Evolutionary conservation across 2,329 filamentous ascomycete genomes (phyloP), one percentile per base, ranked within the genome.

Genomic region (Aureobasidium sp.): DNA sequence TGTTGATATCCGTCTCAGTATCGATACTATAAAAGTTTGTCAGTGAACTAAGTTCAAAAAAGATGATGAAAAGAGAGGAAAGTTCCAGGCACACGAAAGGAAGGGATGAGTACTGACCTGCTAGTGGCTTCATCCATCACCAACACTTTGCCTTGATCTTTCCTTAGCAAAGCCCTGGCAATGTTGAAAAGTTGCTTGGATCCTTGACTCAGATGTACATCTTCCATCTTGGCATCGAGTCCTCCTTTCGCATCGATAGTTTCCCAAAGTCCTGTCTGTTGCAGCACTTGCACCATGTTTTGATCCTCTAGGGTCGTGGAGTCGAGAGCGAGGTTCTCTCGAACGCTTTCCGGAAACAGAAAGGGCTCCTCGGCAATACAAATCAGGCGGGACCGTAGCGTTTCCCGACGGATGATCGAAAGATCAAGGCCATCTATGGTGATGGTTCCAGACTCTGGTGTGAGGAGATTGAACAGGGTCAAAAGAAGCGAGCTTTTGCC

Each of bases 311-410:
- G 69, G 4, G 64, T 66, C 16, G 50, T 58, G 2, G 61, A 64
- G 0, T 80, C 80, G 63, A 83, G 80, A 1, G 79, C 68, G 3
- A 55, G 51, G 25, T 83, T 84, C 14, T 73, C 65, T 2, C 79
- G 74, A 1, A 84, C 70, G 0, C 70, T 78, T 27, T 76, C 78
- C 5, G 74, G 73, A 3, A 83, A 72, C 25, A 81, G 70, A 64
- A 81, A 77, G 0, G 79, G 73, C 54, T 84, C 81, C 68, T 84
- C 81, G 0, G 81, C 78, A 2, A 82, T 70, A 1, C 74, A 73
- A 8, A 76, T 75, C 4, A 82, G 68, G n/a, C 51, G 51, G 10
- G 73, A 68, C 13, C 82, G 79, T 27, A 82, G 69, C 1, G 68
- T 66, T 21, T 79, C 71, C 3, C 74, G 74, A 6, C 77, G 74